phyloP scores from a whole-genome alignment of 176 grass and related monocot genomes.

The Musa troglodytarum region DNA sequence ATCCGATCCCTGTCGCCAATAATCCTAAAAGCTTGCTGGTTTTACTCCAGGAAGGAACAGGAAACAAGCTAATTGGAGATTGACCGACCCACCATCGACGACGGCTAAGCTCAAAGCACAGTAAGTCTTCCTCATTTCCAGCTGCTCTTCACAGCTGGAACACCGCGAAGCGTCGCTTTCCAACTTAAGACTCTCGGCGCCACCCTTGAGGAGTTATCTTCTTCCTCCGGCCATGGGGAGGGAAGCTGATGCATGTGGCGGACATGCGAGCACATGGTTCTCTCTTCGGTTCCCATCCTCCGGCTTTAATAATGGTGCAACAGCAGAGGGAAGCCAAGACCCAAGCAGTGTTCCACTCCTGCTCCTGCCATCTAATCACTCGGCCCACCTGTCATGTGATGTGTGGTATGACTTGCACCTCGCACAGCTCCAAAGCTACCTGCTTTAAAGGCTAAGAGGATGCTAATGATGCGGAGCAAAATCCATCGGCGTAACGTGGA shows the following conservation, averaged over 20 bases:
- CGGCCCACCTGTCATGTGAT: not conserved
- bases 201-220: not conserved
- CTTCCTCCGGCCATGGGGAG: not conserved
- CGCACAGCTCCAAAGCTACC: not conserved
- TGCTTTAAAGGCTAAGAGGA: not conserved
- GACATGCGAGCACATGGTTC: slow-evolving; percentile 3
- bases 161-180: not conserved
- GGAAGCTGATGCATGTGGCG: slow-evolving; percentile 11
- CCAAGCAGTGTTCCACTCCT: not conserved
- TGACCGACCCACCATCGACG: not conserved
- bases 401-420: not conserved
- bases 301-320: slow-evolving; percentile 1
- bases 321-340: not conserved
- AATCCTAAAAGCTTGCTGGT: too few species aligned
- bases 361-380: not conserved
- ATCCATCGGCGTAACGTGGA: not conserved
- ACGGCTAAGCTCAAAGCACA: not conserved
- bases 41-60: not conserved
- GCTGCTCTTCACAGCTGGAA: not conserved
- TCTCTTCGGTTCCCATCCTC: not conserved
- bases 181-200: not conserved
- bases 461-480: too few species aligned
- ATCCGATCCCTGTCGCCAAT: too few species aligned
- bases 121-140: not conserved
- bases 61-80: not conserved